These are phyloP conservation scores for Pyrrhoderma lamaoense DNA, from an alignment of 1,284 basidiomycete species.

Conservation along the genomic window DNA sequence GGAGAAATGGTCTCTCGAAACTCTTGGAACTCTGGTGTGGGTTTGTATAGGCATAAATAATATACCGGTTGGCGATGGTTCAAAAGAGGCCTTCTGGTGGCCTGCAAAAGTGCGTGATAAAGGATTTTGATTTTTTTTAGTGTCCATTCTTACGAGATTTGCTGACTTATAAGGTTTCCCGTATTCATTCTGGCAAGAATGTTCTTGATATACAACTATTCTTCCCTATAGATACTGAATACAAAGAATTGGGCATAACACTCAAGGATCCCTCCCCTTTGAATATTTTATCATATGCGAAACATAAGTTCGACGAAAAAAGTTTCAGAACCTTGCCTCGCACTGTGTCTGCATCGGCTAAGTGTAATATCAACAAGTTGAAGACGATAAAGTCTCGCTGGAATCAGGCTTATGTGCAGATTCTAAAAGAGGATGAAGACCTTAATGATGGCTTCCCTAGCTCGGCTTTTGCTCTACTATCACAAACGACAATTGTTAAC, in stretches of 20 bases:
- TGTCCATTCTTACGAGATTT: too few species aligned
- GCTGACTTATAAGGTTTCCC: too few species aligned
- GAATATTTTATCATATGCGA: slow-evolving; percentile 6
- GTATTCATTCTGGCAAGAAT: not conserved
- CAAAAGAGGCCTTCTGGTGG: slow-evolving; percentile 30
- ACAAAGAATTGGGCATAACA: not conserved
- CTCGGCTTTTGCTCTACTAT: slow-evolving; percentile 6
- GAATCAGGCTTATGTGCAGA: slow-evolving; percentile 6
- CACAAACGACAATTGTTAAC: slow-evolving; percentile 5
- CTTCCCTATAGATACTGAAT: slow-evolving; percentile 1
- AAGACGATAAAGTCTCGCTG: slow-evolving; percentile 5
- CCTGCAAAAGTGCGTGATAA: slow-evolving; percentile 32
- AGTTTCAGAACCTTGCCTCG: not conserved
- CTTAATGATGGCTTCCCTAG: slow-evolving; percentile 14
- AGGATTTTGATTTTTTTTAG: too few species aligned
- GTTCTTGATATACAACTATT: not conserved
- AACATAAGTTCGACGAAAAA: not conserved
- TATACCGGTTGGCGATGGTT: slow-evolving; percentile 9
- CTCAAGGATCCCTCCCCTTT: slow-evolving; percentile 5
- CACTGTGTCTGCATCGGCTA: not conserved
- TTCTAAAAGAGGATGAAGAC: slow-evolving; percentile 7
- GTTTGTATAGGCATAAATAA: slow-evolving; percentile 25
- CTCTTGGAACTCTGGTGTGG: slow-evolving; percentile 28
- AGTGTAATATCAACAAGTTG: not conserved
- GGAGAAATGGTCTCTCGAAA: slow-evolving; percentile 13